A percentile compares a stretch with the other conserved stretches of the same genome.
phyloP scores from a whole-genome alignment of 1,284 basidiomycete species.

The Lentinula novae-zelandiae region DNA sequence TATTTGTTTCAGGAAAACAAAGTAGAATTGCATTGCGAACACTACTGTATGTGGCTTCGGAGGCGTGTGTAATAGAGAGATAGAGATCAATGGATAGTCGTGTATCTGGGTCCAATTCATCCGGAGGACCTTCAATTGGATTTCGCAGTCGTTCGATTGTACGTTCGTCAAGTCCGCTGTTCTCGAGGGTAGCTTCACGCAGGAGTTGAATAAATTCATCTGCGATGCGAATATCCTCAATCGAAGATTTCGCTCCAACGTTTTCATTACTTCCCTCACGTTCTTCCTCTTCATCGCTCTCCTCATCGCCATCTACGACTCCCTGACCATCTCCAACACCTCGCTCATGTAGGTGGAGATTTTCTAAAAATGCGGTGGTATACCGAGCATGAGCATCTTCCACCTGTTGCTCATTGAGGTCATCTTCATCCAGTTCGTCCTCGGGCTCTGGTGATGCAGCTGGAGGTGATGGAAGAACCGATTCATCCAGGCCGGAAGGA shows the following conservation, averaged over 20 bases:
- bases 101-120: slow-evolving; percentile 21
- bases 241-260: background rate
- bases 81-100: slow-evolving; percentile 27
- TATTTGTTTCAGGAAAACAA: slow-evolving; percentile 18
- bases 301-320: background rate
- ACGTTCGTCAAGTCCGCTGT: slow-evolving; percentile 20
- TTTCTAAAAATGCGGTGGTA: no score
- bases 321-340: background rate
- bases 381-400: no score
- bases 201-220: slow-evolving; percentile 19
- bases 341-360: no score
- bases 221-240: background rate
- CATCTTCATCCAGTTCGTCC: no score
- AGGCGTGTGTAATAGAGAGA: slow-evolving; percentile 21
- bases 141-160: slow-evolving; percentile 19
- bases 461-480: no score
- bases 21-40: slow-evolving; percentile 13
- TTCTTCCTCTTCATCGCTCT: background rate
- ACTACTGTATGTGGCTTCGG: slow-evolving; percentile 22
- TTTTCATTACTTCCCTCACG: background rate
- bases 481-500: no score
- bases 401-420: no score
- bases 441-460: no score
- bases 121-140: slow-evolving; percentile 17
- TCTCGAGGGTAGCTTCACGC: slow-evolving; percentile 25